Percentiles rank a stretch among this genome's conserved stretches.
These are phyloP conservation scores for Gossypium sturtianum DNA, from an alignment of 345 rosid genomes.

Conservation along the genomic window DNA sequence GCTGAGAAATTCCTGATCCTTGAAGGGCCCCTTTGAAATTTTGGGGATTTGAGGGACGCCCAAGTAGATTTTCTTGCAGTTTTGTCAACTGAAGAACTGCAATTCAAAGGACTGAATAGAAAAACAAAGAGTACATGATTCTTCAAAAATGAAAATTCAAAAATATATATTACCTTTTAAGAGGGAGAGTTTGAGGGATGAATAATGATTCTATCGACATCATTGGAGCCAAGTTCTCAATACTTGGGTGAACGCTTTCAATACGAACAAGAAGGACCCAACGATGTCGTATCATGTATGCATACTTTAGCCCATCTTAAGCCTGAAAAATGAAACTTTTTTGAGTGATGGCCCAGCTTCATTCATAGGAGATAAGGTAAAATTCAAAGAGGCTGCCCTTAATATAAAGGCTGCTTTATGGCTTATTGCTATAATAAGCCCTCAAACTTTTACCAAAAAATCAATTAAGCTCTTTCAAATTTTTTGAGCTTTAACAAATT, in stretches of 20 bases:
- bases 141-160: background rate
- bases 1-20: constrained; percentile 12
- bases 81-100: constrained; percentile 10
- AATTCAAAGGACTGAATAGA: background rate
- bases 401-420: no score
- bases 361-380: no score
- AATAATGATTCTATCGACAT: constrained; percentile 11
- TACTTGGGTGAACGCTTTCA: background rate
- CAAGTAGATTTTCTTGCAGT: constrained; percentile 4
- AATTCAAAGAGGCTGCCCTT: no score
- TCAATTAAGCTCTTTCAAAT: no score
- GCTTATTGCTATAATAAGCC: no score
- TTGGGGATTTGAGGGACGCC: constrained; percentile 19
- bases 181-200: background rate
- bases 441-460: no score
- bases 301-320: background rate
- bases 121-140: background rate
- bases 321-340: no score
- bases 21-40: constrained; percentile 16
- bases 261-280: background rate
- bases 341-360: no score
- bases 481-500: no score
- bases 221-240: background rate
- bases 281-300: background rate
- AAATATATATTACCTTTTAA: constrained; percentile 6